phyloP scores from a whole-genome alignment of 208 protist genomes.

The Tetramitus jugosus region DNA sequence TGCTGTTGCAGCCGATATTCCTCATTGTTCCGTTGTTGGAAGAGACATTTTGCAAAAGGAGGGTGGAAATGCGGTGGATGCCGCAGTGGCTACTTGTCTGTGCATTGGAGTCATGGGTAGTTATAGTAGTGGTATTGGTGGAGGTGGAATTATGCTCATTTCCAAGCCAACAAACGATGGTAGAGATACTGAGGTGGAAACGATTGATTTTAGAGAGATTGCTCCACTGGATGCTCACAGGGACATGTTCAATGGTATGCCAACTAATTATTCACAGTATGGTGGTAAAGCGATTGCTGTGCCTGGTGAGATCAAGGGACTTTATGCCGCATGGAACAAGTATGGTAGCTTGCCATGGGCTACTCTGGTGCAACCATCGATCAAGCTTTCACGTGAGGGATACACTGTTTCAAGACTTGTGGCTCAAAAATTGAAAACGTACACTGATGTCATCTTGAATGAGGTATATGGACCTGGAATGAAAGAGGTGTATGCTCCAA shows the following conservation, averaged over 20 bases:
- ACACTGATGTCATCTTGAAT: neutral
- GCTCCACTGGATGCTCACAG: neutral
- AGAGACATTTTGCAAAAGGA: neutral
- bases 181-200: neutral
- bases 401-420: neutral
- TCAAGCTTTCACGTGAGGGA: neutral
- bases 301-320: neutral
- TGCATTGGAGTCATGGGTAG: conserved; percentile 39
- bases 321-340: neutral
- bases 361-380: neutral
- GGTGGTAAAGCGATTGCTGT: neutral
- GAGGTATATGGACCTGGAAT: neutral
- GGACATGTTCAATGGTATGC: conserved; percentile 1
- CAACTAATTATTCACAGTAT: neutral
- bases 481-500: neutral
- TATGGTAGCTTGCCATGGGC: neutral
- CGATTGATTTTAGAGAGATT: conserved; percentile 5
- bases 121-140: conserved; percentile 39
- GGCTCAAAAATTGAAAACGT: neutral
- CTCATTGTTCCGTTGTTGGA: neutral
- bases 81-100: conserved; percentile 32
- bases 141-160: conserved; percentile 2
- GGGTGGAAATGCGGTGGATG: conserved; percentile 41
- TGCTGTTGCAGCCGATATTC: conserved; percentile 3
- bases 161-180: neutral